Evolutionary conservation across 345 rosid species (phyloP).

Genomic region (Citrus trifoliata): DNA sequence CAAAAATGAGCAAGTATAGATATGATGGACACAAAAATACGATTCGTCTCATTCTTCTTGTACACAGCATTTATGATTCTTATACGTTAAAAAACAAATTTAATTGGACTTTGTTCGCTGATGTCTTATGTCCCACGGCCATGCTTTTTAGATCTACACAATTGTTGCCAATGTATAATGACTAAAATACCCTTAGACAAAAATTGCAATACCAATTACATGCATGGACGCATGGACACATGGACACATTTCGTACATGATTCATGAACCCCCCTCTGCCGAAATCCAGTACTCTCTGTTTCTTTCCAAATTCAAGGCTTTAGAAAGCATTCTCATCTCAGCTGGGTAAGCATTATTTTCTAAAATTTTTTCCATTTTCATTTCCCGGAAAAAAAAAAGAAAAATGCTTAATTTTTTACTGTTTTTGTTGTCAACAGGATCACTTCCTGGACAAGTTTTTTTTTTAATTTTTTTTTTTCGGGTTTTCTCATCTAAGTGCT

Average conservation of each 20-base stretch:
- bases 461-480: not conserved
- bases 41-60: constrained; percentile 19
- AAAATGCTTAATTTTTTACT: too few relatives aligned
- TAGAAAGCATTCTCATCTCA: not conserved
- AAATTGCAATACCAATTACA: not conserved
- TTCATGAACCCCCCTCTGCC: too few relatives aligned
- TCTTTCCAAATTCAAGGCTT: not conserved
- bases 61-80: constrained; percentile 10
- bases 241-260: too few relatives aligned
- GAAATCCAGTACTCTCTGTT: too few relatives aligned
- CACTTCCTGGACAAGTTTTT: not conserved
- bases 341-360: not conserved
- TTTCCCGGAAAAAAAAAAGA: not conserved
- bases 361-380: not conserved
- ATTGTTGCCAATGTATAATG: not conserved
- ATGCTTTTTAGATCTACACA: not conserved
- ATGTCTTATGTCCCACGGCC: too few relatives aligned
- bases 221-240: not conserved
- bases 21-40: not conserved
- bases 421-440: too few relatives aligned
- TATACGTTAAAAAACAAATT: not conserved
- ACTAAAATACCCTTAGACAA: not conserved
- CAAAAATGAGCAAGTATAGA: not conserved
- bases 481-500: not conserved
- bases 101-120: not conserved